Base-by-base conservation (phyloP, 2,329 filamentous ascomycete species). In the Hypoxylon rubiginosum region DNA sequence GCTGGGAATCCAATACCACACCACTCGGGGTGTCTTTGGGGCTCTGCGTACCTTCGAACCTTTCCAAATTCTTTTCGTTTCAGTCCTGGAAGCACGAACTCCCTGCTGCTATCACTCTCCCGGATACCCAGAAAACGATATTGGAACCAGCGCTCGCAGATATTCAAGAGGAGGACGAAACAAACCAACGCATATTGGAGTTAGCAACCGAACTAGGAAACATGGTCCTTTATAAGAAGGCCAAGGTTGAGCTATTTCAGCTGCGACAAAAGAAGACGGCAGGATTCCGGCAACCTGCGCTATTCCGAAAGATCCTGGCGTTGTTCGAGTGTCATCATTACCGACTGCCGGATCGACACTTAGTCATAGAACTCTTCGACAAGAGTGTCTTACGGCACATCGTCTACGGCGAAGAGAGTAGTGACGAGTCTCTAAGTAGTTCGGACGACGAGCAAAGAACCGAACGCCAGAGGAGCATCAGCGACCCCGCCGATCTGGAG, bases 301-400 rank as follows among this genome's bases (percentile, higher is more conserved):
- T 99, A 45, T 98, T 98, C 82, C 90, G 90, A 71, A 92, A 94
- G 75, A 90, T 96, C 50, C 90, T 99, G 83, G 87, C 88, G 8
- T 85, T 98, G 52, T 85, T 99, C 64, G 94, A 97, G 78, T 90
- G 89, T 71, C 95, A 97, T 73, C 93, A 97, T 76, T 98, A 96
- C 79, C 88, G 94, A 21, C 85, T 99, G 1, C 91, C 91, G 1
- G 92, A 97, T 28, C 91, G 95, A 67, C 90, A 95, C 49, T 94
- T 97, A 80, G 92, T 97, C 36, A 90, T 98, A 64, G 96, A 98
- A 76, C 82, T 99, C 21, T 99, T 99, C 74, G 95, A 98, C 75
- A 96, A 95, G 80, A 90, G 88, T 64, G 92, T 98, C 46, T 85
- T 98, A 80, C 86, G 94, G 68, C 88, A 89, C 70, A 92, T 97